Evolutionary conservation across 345 rosid genomes (phyloP), one percentile per base, ranked within the genome.

Genomic region (Limnanthes douglasii): DNA sequence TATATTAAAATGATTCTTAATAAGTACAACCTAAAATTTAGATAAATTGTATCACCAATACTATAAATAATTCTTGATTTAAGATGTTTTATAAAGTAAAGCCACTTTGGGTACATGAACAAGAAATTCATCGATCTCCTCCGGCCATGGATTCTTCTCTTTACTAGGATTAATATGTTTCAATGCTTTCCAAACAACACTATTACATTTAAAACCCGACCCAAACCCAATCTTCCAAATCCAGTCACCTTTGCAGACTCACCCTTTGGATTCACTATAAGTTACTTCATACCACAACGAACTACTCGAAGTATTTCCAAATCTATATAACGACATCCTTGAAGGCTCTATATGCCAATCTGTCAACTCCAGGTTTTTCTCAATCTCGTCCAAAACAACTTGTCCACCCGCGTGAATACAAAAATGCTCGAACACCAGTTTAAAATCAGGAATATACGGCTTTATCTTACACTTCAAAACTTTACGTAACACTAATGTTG

Each of bases 181-280:
- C 76, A 79, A 66, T 3, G 93, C 62, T 47, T 54, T 61, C 95
- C 90, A 88, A 10, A 88, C 97, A 34, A 79, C 53, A 34, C 90
- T 88, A 54, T 88, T 88, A 65, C 97, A 88, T 72, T 88, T 88
- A 21, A 88, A 83, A 14, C 97, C 95, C 0, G 95, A 83, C 16
- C 90, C 97, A 8, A 73, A 88, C 0, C 93, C 70, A 2, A 79
- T 65, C 61, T 88, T 93, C 95, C 97, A 88, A 24, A 88, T 57
- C 51, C 93, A 60, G 15, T 83, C 95, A 0, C 95, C 93, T 16
- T 69, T 64, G 29, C 57, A 68, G 0, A 88, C 78, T 57, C 60
- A 69, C 41, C 72, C 86, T 52, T 88, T 88, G 10, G 97, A 93
- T 39, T 88, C 97, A 63, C 73, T 28, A 39, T 83, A 88, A 9